These are phyloP conservation scores for Acorus calamus DNA, from an alignment of 106 monocot genomes.

Conservation along the genomic window DNA sequence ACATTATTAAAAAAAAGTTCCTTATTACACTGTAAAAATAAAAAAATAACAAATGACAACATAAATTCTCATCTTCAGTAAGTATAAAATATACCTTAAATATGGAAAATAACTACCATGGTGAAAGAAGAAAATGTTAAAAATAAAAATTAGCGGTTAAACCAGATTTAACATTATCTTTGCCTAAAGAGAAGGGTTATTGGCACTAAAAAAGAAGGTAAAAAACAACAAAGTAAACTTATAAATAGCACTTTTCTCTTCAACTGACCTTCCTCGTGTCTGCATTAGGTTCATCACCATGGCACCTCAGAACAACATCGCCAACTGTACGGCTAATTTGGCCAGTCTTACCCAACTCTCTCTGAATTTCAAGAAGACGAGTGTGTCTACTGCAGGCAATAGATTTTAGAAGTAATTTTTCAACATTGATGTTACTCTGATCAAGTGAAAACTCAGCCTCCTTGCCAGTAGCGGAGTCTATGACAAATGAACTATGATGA, in stretches of 20 bases:
- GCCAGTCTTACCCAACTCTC: constrained; percentile 58
- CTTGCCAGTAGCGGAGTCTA: constrained; percentile 75
- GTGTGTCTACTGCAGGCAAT: constrained; percentile 81
- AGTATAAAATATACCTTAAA: too few relatives aligned
- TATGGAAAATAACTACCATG: too few relatives aligned
- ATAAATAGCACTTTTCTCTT: too few relatives aligned
- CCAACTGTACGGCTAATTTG: constrained; percentile 53
- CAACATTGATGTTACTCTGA: constrained; percentile 80
- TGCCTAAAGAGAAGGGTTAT: too few relatives aligned
- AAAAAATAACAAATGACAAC: not conserved
- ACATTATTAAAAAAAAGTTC: too few relatives aligned
- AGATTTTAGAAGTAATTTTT: constrained; percentile 69
- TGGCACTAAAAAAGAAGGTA: too few relatives aligned
- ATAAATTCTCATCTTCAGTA: not conserved
- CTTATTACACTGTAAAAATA: not conserved
- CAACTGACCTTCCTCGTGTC: constrained; percentile 33
- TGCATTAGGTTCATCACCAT: constrained; percentile 17
- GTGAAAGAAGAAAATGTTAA: too few relatives aligned
- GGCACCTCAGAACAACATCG: constrained; percentile 60
- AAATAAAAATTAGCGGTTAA: too few relatives aligned
- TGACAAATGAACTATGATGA: constrained; percentile 71
- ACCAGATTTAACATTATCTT: too few relatives aligned
- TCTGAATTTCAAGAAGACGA: constrained; percentile 83
- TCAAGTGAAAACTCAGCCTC: constrained; percentile 76
- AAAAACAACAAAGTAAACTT: too few relatives aligned